Conservation (phyloP, 495 filamentous ascomycete species). For the Aspergillus coremiiformis region DNA sequence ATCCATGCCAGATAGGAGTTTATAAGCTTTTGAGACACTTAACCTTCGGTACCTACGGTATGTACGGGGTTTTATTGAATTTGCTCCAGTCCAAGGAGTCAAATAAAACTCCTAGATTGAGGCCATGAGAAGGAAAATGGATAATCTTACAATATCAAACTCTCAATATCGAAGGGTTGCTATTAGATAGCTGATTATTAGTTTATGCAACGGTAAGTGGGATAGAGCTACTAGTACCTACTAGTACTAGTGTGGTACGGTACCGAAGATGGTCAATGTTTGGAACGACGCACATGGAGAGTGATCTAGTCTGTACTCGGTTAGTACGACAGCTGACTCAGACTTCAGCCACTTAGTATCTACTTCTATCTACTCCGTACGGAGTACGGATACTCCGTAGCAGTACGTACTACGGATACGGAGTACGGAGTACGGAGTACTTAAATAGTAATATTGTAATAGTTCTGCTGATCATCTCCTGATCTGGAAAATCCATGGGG, state of each 20-base stretch:
- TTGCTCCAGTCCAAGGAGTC: not conserved
- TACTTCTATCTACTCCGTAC: no score
- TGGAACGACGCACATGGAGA: constrained; percentile 6
- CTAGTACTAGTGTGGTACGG: not conserved
- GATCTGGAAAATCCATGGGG: not conserved
- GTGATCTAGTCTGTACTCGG: not conserved
- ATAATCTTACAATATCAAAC: not conserved
- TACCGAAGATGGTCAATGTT: not conserved
- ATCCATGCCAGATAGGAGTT: not conserved
- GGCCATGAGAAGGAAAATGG: not conserved
- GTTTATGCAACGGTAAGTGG: not conserved
- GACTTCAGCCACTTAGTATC: not conserved
- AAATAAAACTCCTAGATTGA: not conserved
- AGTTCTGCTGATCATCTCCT: constrained; percentile 3
- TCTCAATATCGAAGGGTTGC: not conserved
- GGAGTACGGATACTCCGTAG: no score
- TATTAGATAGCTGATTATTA: not conserved
- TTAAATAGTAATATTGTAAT: not conserved
- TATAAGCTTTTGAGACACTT: not conserved
- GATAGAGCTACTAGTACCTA: not conserved
- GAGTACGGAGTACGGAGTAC: no score
- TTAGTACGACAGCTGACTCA: not conserved
- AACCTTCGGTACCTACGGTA: not conserved
- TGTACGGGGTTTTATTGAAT: not conserved
- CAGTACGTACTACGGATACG: no score